Evolutionary conservation across 805 yeast species (phyloP).

Genomic region (Saturnispora saitoi): DNA sequence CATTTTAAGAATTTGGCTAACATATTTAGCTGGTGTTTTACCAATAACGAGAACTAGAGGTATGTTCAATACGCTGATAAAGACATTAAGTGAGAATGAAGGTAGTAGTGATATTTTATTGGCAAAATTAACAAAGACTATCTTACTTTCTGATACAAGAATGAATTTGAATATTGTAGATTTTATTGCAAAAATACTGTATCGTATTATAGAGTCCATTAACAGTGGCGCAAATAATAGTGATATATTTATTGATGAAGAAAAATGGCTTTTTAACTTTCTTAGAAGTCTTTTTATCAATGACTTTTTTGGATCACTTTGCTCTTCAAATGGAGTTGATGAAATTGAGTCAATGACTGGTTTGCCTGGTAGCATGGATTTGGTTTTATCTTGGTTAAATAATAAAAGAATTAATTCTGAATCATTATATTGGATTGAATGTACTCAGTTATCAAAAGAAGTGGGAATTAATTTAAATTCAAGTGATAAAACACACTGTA

Average conservation of each 20-base stretch:
- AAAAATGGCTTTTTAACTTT: constrained; percentile 14
- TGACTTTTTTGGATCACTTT: constrained; percentile 14
- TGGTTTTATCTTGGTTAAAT: constrained; percentile 10
- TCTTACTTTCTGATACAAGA: constrained; percentile 37
- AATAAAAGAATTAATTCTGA: not conserved
- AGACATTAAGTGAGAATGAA: constrained; percentile 13
- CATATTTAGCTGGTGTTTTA: constrained; percentile 36
- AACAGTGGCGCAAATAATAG: not conserved
- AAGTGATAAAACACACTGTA: not conserved
- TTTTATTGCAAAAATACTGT: constrained; percentile 37
- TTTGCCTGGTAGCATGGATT: constrained; percentile 12
- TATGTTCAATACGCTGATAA: constrained; percentile 22
- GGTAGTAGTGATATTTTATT: constrained; percentile 22
- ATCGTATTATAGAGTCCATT: constrained; percentile 32
- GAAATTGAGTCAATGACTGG: constrained; percentile 16
- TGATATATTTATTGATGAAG: constrained; percentile 22
- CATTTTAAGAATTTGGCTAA: constrained; percentile 25
- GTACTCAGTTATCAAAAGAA: constrained; percentile 3
- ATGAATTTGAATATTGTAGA: constrained; percentile 36
- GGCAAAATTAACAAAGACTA: constrained; percentile 34
- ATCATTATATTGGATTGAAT: constrained; percentile 8
- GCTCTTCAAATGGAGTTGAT: constrained; percentile 21
- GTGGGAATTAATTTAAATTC: constrained; percentile 9
- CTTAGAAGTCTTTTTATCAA: constrained; percentile 8
- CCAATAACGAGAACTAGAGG: constrained; percentile 27